Evolutionary conservation across 352 stramenopile species (phyloP).

Genomic region (Pythium monospermum): DNA sequence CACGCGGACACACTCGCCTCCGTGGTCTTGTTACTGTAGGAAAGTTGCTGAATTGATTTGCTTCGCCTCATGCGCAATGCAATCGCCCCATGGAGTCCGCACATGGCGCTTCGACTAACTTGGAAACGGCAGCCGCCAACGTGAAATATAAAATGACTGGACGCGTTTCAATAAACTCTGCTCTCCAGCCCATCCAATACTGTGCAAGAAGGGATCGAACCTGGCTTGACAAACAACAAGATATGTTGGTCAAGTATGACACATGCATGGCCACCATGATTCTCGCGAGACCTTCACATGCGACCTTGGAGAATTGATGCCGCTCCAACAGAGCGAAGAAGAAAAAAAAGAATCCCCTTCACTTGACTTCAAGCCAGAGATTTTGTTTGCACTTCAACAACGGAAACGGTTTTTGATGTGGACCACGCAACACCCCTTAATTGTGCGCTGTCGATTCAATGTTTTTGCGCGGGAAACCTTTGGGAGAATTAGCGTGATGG

Average conservation of each 20-base stretch:
- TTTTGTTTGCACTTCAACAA: too few relatives aligned
- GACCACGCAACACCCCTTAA: slow-evolving; percentile 2
- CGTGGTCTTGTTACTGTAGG: neutral
- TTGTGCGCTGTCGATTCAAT: neutral
- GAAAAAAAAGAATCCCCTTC: slow-evolving; percentile 23
- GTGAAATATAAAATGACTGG: too few relatives aligned
- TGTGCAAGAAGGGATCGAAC: too few relatives aligned
- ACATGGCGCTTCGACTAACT: too few relatives aligned
- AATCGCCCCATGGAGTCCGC: too few relatives aligned
- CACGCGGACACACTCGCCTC: slow-evolving; percentile 10
- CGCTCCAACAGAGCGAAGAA: neutral
- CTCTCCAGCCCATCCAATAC: too few relatives aligned
- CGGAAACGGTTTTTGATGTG: slow-evolving; percentile 12
- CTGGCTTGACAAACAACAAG: too few relatives aligned
- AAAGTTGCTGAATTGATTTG: neutral
- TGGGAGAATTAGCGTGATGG: slow-evolving; percentile 35
- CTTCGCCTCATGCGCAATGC: neutral
- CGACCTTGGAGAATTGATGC: slow-evolving; percentile 11
- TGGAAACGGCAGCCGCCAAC: too few relatives aligned
- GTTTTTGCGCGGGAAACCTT: neutral
- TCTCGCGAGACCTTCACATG: neutral
- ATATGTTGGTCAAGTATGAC: too few relatives aligned
- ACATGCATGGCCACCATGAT: neutral
- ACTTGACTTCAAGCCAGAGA: too few relatives aligned
- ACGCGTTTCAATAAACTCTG: too few relatives aligned